A percentile compares a stretch with the other conserved stretches of the same genome.
Conservation (phyloP, 2,329 filamentous ascomycete genomes). For the Macrophomina pseudophaseolina region DNA sequence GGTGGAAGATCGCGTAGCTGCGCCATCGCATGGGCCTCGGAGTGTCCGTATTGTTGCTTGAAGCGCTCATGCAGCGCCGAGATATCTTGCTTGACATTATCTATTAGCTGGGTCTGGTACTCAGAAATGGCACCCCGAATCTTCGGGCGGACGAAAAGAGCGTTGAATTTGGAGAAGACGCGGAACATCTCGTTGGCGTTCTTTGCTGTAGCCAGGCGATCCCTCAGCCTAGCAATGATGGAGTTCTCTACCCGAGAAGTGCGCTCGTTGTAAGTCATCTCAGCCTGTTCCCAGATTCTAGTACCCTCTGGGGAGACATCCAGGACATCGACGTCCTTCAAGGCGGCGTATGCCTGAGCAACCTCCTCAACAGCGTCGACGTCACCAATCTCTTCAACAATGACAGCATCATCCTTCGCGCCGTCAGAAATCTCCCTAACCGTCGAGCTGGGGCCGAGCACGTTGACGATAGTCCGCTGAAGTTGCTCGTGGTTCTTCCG, state of each 20-base stretch:
- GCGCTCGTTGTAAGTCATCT: constrained; percentile 95
- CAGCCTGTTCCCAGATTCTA: constrained; percentile 87
- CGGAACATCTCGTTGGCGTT: constrained; percentile 99
- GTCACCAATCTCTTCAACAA: constrained; percentile 94
- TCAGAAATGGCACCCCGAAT: constrained; percentile 97
- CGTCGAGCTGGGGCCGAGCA: constrained; percentile 70
- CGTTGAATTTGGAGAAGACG: constrained; percentile 99
- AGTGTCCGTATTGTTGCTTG: constrained; percentile 98
- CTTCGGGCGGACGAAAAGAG: constrained; percentile 97
- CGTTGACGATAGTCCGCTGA: constrained; percentile 93
- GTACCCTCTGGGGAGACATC: constrained; percentile 92
- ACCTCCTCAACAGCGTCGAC: constrained; percentile 98
- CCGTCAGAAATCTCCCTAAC: constrained; percentile 45
- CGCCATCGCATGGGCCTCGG: constrained; percentile 97
- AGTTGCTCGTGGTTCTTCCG: constrained; percentile 97
- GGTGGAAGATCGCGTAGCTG: constrained; percentile 94
- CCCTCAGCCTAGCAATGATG: constrained; percentile 91
- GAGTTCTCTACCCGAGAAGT: constrained; percentile 98
- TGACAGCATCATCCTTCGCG: constrained; percentile 56
- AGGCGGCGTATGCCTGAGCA: constrained; percentile 86
- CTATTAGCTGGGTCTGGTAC: constrained; percentile 97
- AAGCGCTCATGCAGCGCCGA: constrained; percentile 92
- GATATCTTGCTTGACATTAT: constrained; percentile 97
- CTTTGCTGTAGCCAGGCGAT: constrained; percentile 92
- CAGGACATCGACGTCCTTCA: constrained; percentile 93